Conservation (phyloP, 768 basidiomycete species). For the Rubroboletus pulcherrimus region DNA sequence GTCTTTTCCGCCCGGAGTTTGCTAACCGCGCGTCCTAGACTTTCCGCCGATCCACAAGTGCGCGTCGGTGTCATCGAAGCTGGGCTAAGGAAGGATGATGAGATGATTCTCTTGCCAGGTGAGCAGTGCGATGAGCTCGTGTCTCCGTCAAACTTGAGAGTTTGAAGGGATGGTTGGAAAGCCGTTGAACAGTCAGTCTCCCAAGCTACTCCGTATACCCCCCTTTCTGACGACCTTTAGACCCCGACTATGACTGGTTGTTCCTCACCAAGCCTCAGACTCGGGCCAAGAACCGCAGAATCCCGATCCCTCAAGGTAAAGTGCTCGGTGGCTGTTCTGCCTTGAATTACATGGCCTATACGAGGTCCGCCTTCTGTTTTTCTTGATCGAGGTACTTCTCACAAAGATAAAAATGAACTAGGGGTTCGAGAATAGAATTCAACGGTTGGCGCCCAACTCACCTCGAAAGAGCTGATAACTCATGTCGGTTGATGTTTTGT, state of each 20-base stretch:
- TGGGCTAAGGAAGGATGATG: constrained; percentile 11
- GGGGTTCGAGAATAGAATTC: constrained; percentile 15
- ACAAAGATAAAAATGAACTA: not conserved
- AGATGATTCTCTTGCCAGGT: constrained; percentile 12
- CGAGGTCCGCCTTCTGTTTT: not conserved
- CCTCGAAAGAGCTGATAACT: not conserved
- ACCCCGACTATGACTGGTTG: constrained; percentile 17
- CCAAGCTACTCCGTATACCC: not conserved
- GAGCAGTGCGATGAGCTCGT: not conserved
- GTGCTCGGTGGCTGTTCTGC: constrained; percentile 16
- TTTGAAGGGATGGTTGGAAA: constrained; percentile 8
- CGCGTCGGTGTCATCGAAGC: constrained; percentile 15
- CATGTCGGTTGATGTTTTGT: not conserved
- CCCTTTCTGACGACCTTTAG: constrained; percentile 1
- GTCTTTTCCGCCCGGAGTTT: too few relatives aligned
- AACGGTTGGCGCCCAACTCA: not conserved
- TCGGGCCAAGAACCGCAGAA: constrained; percentile 4
- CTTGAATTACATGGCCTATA: constrained; percentile 10
- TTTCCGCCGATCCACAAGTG: constrained; percentile 1
- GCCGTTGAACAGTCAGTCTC: constrained; percentile 7
- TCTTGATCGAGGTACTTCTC: not conserved
- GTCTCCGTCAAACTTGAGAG: not conserved
- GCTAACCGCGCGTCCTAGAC: constrained; percentile 4
- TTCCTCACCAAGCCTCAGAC: constrained; percentile 11
- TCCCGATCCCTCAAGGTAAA: constrained; percentile 7